These are phyloP conservation scores for Thelonectria olida DNA, from an alignment of 2,329 filamentous ascomycete genomes.

Conservation along the genomic window DNA sequence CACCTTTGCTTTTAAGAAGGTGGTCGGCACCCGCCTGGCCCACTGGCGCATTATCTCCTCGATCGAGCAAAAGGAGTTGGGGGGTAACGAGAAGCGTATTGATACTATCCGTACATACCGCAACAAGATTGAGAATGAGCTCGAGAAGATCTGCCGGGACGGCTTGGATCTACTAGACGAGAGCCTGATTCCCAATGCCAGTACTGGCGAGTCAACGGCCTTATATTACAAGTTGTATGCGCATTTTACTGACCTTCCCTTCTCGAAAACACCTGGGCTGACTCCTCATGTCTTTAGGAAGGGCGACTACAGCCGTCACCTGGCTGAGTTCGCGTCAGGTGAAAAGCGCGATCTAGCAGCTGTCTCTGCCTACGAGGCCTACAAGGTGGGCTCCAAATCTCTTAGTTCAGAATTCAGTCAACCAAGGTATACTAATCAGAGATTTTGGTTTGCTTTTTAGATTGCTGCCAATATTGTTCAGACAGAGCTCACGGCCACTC, in stretches of 20 bases:
- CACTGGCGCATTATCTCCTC: constrained; percentile 99
- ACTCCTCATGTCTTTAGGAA: constrained; percentile 84
- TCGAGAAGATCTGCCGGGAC: constrained; percentile 98
- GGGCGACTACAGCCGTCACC: constrained; percentile 96
- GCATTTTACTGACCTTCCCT: no score
- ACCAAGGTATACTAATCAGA: no score
- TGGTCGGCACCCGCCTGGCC: constrained; percentile 96
- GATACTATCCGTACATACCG: constrained; percentile 95
- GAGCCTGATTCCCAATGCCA: constrained; percentile 92
- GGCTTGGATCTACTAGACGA: constrained; percentile 95
- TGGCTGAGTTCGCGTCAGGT: constrained; percentile 91
- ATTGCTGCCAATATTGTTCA: constrained; percentile 98
- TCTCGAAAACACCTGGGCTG: no score
- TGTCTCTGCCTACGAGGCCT: constrained; percentile 89
- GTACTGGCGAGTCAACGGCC: constrained; percentile 98
- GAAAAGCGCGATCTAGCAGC: constrained; percentile 92
- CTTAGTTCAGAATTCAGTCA: constrained; percentile 32
- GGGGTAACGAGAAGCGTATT: constrained; percentile 96
- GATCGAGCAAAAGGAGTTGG: constrained; percentile 99
- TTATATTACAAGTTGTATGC: constrained; percentile 99
- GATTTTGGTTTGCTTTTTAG: no score
- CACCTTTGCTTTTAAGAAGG: constrained; percentile 99
- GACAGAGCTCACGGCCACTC: constrained; percentile 95
- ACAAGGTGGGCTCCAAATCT: constrained; percentile 77
- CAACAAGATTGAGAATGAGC: constrained; percentile 96